Evolutionary conservation across 192 early-diverging fungal species (phyloP).

Genomic region (Umbelopsis isabellina): DNA sequence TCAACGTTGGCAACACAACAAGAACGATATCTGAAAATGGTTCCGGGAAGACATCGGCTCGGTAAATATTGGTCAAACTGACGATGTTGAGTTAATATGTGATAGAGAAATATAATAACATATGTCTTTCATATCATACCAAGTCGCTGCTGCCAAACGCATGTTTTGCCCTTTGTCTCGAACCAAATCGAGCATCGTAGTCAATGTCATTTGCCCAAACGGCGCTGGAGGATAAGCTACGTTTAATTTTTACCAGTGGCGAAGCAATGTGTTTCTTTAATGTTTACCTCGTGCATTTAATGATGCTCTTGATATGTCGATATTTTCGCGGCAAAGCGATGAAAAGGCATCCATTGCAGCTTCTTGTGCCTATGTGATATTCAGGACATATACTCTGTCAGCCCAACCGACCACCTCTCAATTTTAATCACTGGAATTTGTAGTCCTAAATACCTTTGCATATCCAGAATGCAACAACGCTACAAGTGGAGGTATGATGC

Average conservation of each 20-base stretch:
- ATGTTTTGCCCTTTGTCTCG: constrained; percentile 67
- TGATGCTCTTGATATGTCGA: constrained; percentile 30
- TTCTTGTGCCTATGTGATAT: constrained; percentile 61
- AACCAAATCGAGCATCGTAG: constrained; percentile 65
- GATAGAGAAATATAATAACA: background rate
- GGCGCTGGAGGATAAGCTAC: background rate
- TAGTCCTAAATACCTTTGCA: constrained; percentile 41
- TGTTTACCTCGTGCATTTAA: background rate
- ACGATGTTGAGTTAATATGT: background rate
- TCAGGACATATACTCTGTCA: no score
- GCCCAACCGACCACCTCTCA: no score
- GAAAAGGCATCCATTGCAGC: constrained; percentile 78
- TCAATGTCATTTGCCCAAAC: background rate
- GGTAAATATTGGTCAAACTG: constrained; percentile 69
- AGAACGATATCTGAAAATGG: constrained; percentile 54
- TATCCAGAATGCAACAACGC: constrained; percentile 56
- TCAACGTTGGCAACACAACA: constrained; percentile 67
- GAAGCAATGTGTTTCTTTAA: background rate
- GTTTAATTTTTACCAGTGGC: background rate
- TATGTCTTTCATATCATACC: constrained; percentile 40
- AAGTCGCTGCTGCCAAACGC: constrained; percentile 70
- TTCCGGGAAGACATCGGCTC: constrained; percentile 59
- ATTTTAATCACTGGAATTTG: no score
- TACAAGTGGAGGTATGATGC: constrained; percentile 60
- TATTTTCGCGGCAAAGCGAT: constrained; percentile 63